These are phyloP conservation scores for Pneumocystis murina DNA, from an alignment of 1,139 yeast species.

Conservation along the genomic window DNA sequence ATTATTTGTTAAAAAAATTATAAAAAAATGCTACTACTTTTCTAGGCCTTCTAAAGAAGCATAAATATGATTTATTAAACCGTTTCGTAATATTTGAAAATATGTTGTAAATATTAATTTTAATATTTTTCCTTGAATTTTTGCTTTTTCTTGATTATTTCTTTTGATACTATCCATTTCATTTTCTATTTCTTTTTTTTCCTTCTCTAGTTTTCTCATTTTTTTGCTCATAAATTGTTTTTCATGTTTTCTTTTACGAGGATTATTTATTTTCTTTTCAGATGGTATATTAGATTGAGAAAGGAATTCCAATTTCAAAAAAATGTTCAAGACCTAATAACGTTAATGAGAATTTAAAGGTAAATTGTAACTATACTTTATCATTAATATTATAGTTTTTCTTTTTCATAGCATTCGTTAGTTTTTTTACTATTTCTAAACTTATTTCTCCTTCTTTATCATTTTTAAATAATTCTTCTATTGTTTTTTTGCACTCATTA, in stretches of 20 bases:
- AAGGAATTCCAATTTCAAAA: conserved; percentile 44
- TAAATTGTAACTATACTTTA: conserved; percentile 30
- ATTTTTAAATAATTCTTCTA: conserved; percentile 49
- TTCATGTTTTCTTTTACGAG: conserved; percentile 78
- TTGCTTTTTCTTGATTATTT: conserved; percentile 74
- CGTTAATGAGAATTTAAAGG: conserved; percentile 30
- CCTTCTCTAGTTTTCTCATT: conserved; percentile 55
- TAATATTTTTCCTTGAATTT: conserved; percentile 68
- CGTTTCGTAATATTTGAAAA: conserved; percentile 55
- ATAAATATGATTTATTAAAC: conserved; percentile 58
- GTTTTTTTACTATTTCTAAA: conserved; percentile 49
- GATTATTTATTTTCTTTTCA: conserved; percentile 56
- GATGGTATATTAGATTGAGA: conserved; percentile 36
- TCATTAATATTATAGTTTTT: conserved; percentile 75
- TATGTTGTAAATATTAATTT: conserved; percentile 59
- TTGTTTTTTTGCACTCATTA: conserved; percentile 43
- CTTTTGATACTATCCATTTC: conserved; percentile 80
- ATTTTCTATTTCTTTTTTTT: conserved; percentile 70
- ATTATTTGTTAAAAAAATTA: background rate
- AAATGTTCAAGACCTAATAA: conserved; percentile 58
- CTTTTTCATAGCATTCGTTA: conserved; percentile 56
- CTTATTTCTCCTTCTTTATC: conserved; percentile 75
- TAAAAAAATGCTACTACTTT: conserved; percentile 20
- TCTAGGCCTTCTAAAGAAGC: conserved; percentile 84
- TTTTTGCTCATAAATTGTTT: conserved; percentile 31